Evolutionary conservation across 1,284 basidiomycete species (phyloP).

Genomic region (Malassezia arunalokei): DNA sequence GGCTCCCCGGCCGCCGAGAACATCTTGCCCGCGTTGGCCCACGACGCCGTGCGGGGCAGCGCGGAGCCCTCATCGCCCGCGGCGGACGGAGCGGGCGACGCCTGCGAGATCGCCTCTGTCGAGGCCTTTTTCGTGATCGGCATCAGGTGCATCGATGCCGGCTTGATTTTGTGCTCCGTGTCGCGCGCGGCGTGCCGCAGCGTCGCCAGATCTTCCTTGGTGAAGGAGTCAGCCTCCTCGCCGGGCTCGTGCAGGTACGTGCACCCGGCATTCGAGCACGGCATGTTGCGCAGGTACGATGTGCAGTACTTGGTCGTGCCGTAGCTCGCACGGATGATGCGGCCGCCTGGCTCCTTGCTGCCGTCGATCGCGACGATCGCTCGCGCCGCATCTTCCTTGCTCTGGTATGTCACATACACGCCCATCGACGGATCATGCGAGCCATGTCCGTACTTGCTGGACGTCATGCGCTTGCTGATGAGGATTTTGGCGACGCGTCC

Average conservation of each 20-base stretch:
- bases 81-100: neutral
- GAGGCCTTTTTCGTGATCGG: slow-evolving; percentile 23
- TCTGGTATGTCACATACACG: slow-evolving; percentile 89
- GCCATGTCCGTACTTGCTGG: slow-evolving; percentile 51
- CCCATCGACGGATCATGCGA: slow-evolving; percentile 66
- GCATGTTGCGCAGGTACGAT: slow-evolving; percentile 73
- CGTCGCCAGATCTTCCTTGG: slow-evolving; percentile 43
- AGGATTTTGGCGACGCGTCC: slow-evolving; percentile 94
- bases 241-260: slow-evolving; percentile 96
- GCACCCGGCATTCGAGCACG: slow-evolving; percentile 77
- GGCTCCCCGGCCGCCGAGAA: neutral
- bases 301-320: slow-evolving; percentile 99
- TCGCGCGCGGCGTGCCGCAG: slow-evolving; percentile 44
- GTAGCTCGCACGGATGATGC: slow-evolving; percentile 68
- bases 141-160: slow-evolving; percentile 25
- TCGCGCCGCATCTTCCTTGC: slow-evolving; percentile 84
- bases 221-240: slow-evolving; percentile 83
- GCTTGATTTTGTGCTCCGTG: slow-evolving; percentile 41
- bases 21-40: slow-evolving; percentile 20
- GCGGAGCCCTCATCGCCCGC: slow-evolving; percentile 22
- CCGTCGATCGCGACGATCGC: slow-evolving; percentile 89
- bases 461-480: slow-evolving; percentile 73
- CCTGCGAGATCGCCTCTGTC: slow-evolving; percentile 3
- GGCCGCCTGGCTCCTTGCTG: slow-evolving; percentile 50
- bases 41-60: slow-evolving; percentile 42